phyloP scores from a whole-genome alignment of 148 eudicot genomes.

The Vaccinium myrtillus region DNA sequence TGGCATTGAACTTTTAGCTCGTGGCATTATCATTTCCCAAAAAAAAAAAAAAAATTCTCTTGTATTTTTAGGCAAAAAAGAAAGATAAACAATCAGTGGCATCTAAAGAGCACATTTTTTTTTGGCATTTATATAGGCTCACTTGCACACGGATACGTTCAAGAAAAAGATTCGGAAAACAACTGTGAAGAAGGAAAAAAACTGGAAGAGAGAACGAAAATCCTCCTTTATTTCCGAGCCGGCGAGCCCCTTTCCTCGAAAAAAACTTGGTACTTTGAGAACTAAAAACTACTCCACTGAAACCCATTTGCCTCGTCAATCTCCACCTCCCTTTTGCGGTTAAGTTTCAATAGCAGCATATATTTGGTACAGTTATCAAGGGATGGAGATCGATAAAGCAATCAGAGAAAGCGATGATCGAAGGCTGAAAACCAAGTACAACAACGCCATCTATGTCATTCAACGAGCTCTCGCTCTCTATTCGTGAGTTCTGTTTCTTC shows the following conservation, averaged over 20 bases:
- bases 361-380: background rate
- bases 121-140: background rate
- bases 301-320: background rate
- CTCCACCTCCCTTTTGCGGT: background rate
- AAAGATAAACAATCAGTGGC: slow-evolving; percentile 5
- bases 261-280: background rate
- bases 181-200: background rate
- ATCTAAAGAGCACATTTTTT: background rate
- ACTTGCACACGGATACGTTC: background rate
- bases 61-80: background rate
- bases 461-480: slow-evolving; percentile 92
- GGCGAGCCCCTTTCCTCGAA: background rate
- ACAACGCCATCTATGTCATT: slow-evolving; percentile 75
- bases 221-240: background rate
- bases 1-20: no score
- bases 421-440: slow-evolving; percentile 81
- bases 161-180: background rate
- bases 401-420: slow-evolving; percentile 69
- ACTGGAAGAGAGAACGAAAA: background rate
- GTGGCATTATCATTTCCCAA: no score
- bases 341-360: background rate
- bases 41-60: no score
- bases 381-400: slow-evolving; percentile 89
- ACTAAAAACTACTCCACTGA: no score
- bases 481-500: slow-evolving; percentile 40